Percentiles rank a stretch among this genome's conserved stretches.
Evolutionary conservation across 176 grass and related monocot genomes (phyloP).

Genomic region (Oryza rufipogon): DNA sequence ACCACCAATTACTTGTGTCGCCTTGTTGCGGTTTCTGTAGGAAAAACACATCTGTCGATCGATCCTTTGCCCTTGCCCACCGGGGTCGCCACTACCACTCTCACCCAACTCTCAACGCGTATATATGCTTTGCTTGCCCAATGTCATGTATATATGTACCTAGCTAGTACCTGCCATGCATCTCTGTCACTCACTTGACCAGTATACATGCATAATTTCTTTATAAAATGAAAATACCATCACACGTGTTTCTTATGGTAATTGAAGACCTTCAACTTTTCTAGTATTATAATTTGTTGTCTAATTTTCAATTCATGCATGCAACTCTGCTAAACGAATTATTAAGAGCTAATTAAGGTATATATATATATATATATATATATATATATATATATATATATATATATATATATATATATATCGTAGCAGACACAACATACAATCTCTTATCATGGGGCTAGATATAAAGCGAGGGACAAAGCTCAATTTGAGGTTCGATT

Average conservation of each 20-base stretch:
- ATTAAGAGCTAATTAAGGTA: too few relatives aligned
- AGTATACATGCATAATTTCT: neutral
- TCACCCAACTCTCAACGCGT: neutral
- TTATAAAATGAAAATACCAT: neutral
- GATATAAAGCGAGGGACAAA: conserved; percentile 22
- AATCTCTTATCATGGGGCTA: neutral
- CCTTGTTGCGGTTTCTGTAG: conserved; percentile 19
- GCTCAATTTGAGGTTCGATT: neutral
- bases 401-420: too few relatives aligned
- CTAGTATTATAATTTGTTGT: too few relatives aligned
- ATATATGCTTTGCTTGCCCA: neutral
- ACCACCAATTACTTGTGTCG: conserved; percentile 7
- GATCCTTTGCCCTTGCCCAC: neutral
- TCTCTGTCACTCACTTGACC: neutral
- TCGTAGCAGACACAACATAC: neutral
- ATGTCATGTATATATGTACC: neutral
- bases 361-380: too few relatives aligned
- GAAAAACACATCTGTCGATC: neutral
- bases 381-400: too few relatives aligned
- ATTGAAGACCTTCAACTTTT: neutral
- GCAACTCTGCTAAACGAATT: too few relatives aligned
- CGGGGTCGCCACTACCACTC: neutral
- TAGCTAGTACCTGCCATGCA: neutral
- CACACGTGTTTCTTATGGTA: neutral
- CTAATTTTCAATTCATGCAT: too few relatives aligned